Evolutionary conservation across 1,139 yeast species (phyloP).

Genomic region (Debaryomyces psychrophilus): DNA sequence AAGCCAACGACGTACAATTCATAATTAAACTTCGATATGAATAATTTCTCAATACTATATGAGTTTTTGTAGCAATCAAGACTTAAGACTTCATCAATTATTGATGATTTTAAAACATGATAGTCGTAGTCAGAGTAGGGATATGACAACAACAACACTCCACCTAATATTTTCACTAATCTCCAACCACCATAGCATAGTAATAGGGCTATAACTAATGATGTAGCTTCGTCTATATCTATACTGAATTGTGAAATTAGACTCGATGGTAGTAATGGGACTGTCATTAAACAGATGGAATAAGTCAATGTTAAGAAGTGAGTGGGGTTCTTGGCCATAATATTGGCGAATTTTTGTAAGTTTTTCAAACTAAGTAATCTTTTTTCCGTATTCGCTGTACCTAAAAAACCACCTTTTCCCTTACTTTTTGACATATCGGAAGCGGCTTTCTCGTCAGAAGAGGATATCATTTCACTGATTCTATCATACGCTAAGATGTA

Average conservation of each 20-base stretch:
- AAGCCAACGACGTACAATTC: slow-evolving; percentile 60
- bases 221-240: slow-evolving; percentile 53
- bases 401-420: slow-evolving; percentile 14
- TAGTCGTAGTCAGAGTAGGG: slow-evolving; percentile 51
- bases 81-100: slow-evolving; percentile 40
- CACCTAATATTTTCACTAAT: slow-evolving; percentile 54
- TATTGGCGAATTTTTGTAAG: slow-evolving; percentile 13
- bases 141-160: slow-evolving; percentile 54
- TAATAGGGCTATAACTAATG: slow-evolving; percentile 51
- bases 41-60: slow-evolving; percentile 52
- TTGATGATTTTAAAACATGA: slow-evolving; percentile 35
- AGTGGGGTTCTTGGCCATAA: slow-evolving; percentile 56
- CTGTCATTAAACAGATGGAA: slow-evolving; percentile 38
- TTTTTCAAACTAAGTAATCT: slow-evolving; percentile 3
- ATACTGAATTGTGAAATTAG: slow-evolving; percentile 34
- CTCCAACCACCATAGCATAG: slow-evolving; percentile 59
- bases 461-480: slow-evolving; percentile 37
- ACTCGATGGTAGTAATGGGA: slow-evolving; percentile 38
- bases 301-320: slow-evolving; percentile 64
- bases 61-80: slow-evolving; percentile 54
- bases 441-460: slow-evolving; percentile 16
- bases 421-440: neutral
- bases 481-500: slow-evolving; percentile 39
- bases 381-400: slow-evolving; percentile 9
- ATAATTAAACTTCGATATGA: slow-evolving; percentile 65